Percentiles rank a stretch among this genome's conserved stretches.
Conservation (phyloP, 75 land plant species). For the Gnetum montanum region DNA sequence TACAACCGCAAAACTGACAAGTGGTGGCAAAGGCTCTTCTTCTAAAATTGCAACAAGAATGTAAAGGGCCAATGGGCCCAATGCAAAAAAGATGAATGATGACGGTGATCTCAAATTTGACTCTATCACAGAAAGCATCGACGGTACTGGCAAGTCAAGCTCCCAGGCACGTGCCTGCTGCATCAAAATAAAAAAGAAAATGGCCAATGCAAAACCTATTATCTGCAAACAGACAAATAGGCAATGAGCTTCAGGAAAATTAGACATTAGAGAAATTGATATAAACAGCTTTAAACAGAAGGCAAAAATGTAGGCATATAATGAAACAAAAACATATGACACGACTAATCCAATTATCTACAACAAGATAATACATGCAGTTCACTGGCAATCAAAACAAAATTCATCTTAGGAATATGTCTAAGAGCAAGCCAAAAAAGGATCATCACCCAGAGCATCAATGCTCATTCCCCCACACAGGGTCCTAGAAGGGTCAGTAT, state of each 20-base stretch:
- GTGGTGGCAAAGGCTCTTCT: constrained; percentile 37
- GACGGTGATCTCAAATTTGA: constrained; percentile 62
- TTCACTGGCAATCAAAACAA: too few relatives aligned
- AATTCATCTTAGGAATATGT: too few relatives aligned
- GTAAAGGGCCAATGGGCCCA: constrained; percentile 49
- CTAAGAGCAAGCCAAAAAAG: too few relatives aligned
- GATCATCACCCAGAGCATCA: too few relatives aligned
- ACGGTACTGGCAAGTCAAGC: constrained; percentile 60
- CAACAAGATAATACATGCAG: too few relatives aligned
- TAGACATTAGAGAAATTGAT: not conserved
- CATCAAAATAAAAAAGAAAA: constrained; percentile 68
- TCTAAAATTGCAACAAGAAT: constrained; percentile 27
- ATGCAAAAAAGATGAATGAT: constrained; percentile 37
- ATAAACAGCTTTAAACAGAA: not conserved
- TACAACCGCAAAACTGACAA: constrained; percentile 42
- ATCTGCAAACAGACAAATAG: constrained; percentile 45
- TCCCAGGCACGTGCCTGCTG: constrained; percentile 91
- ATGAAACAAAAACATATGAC: too few relatives aligned
- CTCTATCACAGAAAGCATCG: constrained; percentile 66
- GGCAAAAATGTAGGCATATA: not conserved
- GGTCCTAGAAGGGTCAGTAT: too few relatives aligned
- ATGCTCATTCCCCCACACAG: too few relatives aligned
- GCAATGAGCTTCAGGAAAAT: not conserved
- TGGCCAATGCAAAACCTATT: constrained; percentile 53
- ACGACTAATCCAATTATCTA: too few relatives aligned